A percentile compares a stretch with the other conserved stretches of the same genome.
phyloP scores from a whole-genome alignment of 352 stramenopile genomes.

The Pilasporangium apinafurcum region DNA sequence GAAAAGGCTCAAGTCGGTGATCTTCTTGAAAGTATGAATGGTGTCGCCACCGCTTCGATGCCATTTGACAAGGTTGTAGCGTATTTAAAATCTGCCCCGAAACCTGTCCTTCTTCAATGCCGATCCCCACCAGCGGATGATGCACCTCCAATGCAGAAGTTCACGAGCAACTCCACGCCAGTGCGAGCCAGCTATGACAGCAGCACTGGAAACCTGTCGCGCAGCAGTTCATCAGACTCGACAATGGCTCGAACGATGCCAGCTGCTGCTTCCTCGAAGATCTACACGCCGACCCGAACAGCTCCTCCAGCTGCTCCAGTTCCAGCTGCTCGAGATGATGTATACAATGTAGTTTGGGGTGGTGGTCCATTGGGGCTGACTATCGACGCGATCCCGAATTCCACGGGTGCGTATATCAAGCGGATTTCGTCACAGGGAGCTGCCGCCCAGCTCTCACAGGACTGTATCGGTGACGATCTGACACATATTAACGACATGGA shows the following conservation, averaged over 20 bases:
- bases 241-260: conserved; percentile 4
- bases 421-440: conserved; percentile 69
- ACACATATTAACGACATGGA: conserved; percentile 86
- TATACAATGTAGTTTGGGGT: conserved; percentile 81
- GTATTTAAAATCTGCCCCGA: conserved; percentile 75
- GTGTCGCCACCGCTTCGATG: conserved; percentile 53
- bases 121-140: conserved; percentile 19
- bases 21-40: conserved; percentile 79
- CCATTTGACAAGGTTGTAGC: conserved; percentile 79
- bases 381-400: conserved; percentile 62
- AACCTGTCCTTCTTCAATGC: conserved; percentile 72
- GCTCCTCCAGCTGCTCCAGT: conserved; percentile 12
- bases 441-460: conserved; percentile 63
- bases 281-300: conserved; percentile 6
- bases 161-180: conserved; percentile 6
- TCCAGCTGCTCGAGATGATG: conserved; percentile 13
- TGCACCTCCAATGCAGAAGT: conserved; percentile 15
- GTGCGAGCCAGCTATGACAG: conserved; percentile 23
- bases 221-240: conserved; percentile 3
- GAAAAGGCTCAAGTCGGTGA: conserved; percentile 80
- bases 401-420: conserved; percentile 74
- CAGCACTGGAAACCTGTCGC: conserved; percentile 8
- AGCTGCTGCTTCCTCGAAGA: background rate
- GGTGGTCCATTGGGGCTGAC: conserved; percentile 68
- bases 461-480: conserved; percentile 75